A percentile compares a stretch with the other conserved stretches of the same genome.
Evolutionary conservation across 192 early-diverging fungal species (phyloP).

Genomic region (Gryganskiella cystojenkinii): DNA sequence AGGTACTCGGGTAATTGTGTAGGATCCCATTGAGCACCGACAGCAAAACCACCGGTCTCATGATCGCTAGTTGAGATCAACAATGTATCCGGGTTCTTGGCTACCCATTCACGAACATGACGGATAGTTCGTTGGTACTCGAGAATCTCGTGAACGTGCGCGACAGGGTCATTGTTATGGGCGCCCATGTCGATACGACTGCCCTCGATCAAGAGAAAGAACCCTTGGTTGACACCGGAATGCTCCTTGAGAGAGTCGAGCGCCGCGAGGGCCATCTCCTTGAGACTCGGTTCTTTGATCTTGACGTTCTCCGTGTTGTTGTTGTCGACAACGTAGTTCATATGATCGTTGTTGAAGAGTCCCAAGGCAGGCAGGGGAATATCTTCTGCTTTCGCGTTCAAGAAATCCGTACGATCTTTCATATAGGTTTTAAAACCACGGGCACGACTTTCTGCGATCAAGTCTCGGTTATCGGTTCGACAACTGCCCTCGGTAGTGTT

Average conservation of each 20-base stretch:
- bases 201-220: slow-evolving; percentile 98
- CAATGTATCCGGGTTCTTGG: slow-evolving; percentile 83
- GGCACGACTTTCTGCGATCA: slow-evolving; percentile 63
- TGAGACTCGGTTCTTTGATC: slow-evolving; percentile 76
- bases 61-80: slow-evolving; percentile 95
- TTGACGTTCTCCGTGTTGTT: slow-evolving; percentile 47
- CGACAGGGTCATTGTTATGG: slow-evolving; percentile 94
- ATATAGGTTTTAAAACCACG: too few relatives aligned
- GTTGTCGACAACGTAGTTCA: slow-evolving; percentile 94
- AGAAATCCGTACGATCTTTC: slow-evolving; percentile 60
- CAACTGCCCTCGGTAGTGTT: slow-evolving; percentile 73
- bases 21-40: slow-evolving; percentile 78
- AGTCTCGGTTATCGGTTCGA: slow-evolving; percentile 78
- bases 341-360: slow-evolving; percentile 87
- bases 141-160: slow-evolving; percentile 92
- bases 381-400: slow-evolving; percentile 6
- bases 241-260: slow-evolving; percentile 71
- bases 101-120: slow-evolving; percentile 81
- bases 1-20: slow-evolving; percentile 86
- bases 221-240: slow-evolving; percentile 70
- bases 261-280: slow-evolving; percentile 89
- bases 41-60: slow-evolving; percentile 95
- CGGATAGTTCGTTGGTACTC: slow-evolving; percentile 85
- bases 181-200: slow-evolving; percentile 97
- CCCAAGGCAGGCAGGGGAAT: slow-evolving; percentile 75